phyloP scores from a whole-genome alignment of 805 yeast species.

The Ogataea populi-albae region DNA sequence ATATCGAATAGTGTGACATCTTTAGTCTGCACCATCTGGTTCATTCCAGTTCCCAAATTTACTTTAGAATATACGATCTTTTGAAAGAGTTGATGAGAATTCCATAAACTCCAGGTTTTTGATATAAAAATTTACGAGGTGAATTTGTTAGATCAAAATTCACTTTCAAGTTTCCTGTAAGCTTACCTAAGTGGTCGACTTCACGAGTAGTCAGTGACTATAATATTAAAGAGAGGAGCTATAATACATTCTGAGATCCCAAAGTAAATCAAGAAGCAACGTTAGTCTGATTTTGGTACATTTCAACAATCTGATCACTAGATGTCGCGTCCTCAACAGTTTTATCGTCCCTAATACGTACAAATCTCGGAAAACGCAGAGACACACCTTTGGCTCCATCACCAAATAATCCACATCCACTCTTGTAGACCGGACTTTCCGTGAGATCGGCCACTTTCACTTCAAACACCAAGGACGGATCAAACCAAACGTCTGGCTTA shows the following conservation, averaged over 20 bases:
- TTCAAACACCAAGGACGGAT: constrained; percentile 80
- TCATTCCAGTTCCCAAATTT: no score
- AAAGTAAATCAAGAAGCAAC: no score
- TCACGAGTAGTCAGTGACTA: no score
- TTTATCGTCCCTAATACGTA: constrained; percentile 83
- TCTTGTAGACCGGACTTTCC: constrained; percentile 83
- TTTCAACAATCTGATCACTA: constrained; percentile 78
- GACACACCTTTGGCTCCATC: constrained; percentile 65
- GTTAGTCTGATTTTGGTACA: constrained; percentile 69
- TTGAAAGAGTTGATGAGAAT: no score
- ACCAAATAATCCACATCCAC: constrained; percentile 69
- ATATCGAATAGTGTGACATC: background rate
- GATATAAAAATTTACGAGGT: no score
- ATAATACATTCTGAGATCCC: no score
- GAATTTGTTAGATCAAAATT: no score
- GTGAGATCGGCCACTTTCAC: constrained; percentile 90
- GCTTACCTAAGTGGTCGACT: no score
- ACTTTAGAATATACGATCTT: no score
- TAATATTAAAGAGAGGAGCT: no score
- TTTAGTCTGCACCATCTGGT: background rate
- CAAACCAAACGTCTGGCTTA: constrained; percentile 92
- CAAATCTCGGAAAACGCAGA: constrained; percentile 82
- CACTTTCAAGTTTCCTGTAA: no score
- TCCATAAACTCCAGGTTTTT: no score
- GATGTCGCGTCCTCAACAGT: constrained; percentile 82